These are phyloP conservation scores for Gillenia trifoliata DNA, from an alignment of 306 rosid species.

Conservation along the genomic window DNA sequence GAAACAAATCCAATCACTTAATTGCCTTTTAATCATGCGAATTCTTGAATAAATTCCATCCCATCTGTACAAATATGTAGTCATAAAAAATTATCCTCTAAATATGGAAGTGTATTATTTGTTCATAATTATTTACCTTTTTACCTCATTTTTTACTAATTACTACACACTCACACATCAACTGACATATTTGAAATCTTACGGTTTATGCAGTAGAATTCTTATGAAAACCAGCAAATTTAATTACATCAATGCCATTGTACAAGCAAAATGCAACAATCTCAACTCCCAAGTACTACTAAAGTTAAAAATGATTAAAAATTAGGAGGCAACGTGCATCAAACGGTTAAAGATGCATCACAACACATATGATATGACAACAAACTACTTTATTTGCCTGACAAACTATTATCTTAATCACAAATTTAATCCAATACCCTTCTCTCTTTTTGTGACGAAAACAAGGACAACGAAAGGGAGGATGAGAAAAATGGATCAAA, in stretches of 20 bases:
- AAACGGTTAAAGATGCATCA: background rate
- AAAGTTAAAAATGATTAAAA: background rate
- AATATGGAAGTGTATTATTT: background rate
- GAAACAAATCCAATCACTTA: background rate
- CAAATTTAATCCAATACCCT: background rate
- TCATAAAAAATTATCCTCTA: background rate
- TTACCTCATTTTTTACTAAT: background rate
- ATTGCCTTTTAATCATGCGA: too few species aligned
- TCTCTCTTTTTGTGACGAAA: background rate
- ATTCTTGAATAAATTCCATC: too few species aligned
- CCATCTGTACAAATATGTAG: background rate
- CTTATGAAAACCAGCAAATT: too few species aligned
- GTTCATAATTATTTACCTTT: background rate
- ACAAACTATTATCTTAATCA: slow-evolving; percentile 3
- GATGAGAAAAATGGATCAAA: background rate
- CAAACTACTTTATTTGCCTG: background rate
- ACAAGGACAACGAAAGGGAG: background rate
- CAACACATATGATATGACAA: background rate
- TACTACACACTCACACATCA: background rate
- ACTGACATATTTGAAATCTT: too few species aligned
- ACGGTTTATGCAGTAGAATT: too few species aligned
- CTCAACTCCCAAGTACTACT: background rate
- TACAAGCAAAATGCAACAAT: too few species aligned
- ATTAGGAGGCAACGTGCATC: slow-evolving; percentile 3
- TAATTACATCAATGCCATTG: too few species aligned